Percentiles rank a stretch among this genome's conserved stretches.
phyloP scores from a whole-genome alignment of 2,329 filamentous ascomycete genomes.

The Paramyrothecium roridum region DNA sequence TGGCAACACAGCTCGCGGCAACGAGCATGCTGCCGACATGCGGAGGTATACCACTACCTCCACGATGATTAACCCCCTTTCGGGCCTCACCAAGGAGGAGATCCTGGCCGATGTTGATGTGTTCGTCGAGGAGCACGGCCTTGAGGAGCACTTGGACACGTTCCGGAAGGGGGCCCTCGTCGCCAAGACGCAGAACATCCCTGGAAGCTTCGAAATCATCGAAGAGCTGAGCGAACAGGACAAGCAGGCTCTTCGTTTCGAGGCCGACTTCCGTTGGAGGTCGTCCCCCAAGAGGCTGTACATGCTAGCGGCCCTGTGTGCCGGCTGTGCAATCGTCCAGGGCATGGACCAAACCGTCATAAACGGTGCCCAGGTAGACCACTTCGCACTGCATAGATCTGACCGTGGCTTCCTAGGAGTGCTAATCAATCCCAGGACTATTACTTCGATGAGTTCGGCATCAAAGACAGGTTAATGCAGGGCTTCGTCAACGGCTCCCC shows the following conservation, averaged over 20 bases:
- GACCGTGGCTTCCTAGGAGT: too few relatives aligned
- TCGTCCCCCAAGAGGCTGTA: constrained; percentile 38
- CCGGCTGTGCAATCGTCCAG: constrained; percentile 49
- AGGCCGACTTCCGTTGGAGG: constrained; percentile 57
- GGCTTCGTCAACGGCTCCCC: constrained; percentile 53
- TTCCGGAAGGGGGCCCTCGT: constrained; percentile 32
- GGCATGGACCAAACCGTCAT: constrained; percentile 64
- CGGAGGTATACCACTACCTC: too few relatives aligned
- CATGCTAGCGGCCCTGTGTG: constrained; percentile 45
- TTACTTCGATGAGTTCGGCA: constrained; percentile 28
- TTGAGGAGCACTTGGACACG: constrained; percentile 41
- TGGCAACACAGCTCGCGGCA: too few relatives aligned
- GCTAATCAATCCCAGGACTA: constrained; percentile 24
- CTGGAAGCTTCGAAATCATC: constrained; percentile 19
- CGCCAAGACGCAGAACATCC: constrained; percentile 22
- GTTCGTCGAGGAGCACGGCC: constrained; percentile 25
- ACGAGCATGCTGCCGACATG: too few relatives aligned
- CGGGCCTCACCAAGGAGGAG: constrained; percentile 11
- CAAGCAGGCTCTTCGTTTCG: constrained; percentile 29
- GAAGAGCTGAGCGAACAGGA: constrained; percentile 24
- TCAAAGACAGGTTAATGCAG: constrained; percentile 28
- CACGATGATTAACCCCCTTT: constrained; percentile 15
- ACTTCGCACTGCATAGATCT: too few relatives aligned
- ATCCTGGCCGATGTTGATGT: constrained; percentile 12
- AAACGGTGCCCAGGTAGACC: constrained; percentile 45